Evolutionary conservation across 148 eudicot genomes (phyloP).

Genomic region (Bassia scoparia): DNA sequence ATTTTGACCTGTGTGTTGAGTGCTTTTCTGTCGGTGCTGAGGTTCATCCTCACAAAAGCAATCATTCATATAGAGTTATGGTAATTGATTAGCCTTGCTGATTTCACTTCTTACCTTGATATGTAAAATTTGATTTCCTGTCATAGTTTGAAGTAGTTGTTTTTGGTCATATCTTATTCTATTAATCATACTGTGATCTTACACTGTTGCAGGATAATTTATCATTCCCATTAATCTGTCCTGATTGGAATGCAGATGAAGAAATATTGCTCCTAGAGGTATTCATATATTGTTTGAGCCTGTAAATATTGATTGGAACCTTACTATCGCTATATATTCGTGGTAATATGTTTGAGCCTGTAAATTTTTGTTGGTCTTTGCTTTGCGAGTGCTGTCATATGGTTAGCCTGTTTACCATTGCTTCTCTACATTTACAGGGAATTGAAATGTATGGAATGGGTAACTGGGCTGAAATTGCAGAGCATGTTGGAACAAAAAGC

Average conservation of each 20-base stretch:
- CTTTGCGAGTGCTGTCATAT: conserved; percentile 6
- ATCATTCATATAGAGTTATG: conserved; percentile 93
- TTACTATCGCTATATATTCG: neutral
- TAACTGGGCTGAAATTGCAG: conserved; percentile 92
- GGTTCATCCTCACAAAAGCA: conserved; percentile 82
- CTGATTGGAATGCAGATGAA: conserved; percentile 99
- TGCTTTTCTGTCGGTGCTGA: conserved; percentile 97
- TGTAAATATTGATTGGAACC: neutral
- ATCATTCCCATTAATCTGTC: conserved; percentile 80
- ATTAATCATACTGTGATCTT: neutral
- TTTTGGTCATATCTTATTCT: neutral
- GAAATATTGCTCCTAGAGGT: conserved; percentile 94
- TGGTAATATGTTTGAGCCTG: neutral
- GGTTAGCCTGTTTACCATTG: neutral
- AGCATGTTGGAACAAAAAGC: conserved; percentile 96
- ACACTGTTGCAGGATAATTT: conserved; percentile 68
- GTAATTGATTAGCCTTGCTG: conserved; percentile 34
- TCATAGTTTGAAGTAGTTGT: too few species aligned
- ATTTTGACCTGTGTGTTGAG: conserved; percentile 92
- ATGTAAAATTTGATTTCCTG: too few species aligned
- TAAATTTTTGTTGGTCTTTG: neutral
- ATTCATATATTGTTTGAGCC: conserved; percentile 11
- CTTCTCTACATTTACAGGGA: conserved; percentile 45
- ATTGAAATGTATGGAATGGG: conserved; percentile 90
- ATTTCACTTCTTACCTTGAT: too few species aligned